Percentiles rank a stretch among this genome's conserved stretches.
Evolutionary conservation across 345 rosid genomes (phyloP).

Genomic region (Citrus inodora): DNA sequence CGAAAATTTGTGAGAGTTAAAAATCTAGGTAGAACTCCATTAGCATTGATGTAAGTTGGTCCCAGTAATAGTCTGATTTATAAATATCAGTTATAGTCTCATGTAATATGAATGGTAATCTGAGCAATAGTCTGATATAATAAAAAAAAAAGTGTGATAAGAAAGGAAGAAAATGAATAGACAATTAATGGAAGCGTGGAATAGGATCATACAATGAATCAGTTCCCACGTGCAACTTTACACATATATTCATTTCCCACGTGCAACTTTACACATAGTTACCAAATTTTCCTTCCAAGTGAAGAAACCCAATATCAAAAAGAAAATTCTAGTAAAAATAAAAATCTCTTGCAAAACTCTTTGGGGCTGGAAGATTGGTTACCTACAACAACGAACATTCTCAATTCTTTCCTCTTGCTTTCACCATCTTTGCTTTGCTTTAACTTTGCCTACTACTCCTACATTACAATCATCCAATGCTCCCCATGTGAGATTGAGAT

Average conservation of each 20-base stretch:
- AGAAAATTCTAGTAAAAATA: not conserved
- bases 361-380: not conserved
- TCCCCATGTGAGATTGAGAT: not conserved
- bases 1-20: no score
- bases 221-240: slow-evolving; percentile 12
- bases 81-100: no score
- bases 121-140: no score
- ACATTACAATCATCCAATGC: not conserved
- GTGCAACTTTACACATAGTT: slow-evolving; percentile 16
- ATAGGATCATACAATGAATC: not conserved
- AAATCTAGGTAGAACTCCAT: no score
- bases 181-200: no score
- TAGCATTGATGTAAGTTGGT: no score
- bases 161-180: no score
- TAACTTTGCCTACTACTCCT: not conserved
- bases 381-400: slow-evolving; percentile 1
- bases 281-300: slow-evolving; percentile 17
- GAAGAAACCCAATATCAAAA: slow-evolving; percentile 16
- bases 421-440: not conserved
- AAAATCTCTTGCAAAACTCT: slow-evolving; percentile 9
- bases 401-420: not conserved
- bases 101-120: no score
- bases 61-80: no score
- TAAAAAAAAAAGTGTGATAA: no score
- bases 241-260: slow-evolving; percentile 1